Evolutionary conservation across 306 rosid species (phyloP), one percentile per base, ranked within the genome.

Genomic region (Elaeagnus macrophylla): DNA sequence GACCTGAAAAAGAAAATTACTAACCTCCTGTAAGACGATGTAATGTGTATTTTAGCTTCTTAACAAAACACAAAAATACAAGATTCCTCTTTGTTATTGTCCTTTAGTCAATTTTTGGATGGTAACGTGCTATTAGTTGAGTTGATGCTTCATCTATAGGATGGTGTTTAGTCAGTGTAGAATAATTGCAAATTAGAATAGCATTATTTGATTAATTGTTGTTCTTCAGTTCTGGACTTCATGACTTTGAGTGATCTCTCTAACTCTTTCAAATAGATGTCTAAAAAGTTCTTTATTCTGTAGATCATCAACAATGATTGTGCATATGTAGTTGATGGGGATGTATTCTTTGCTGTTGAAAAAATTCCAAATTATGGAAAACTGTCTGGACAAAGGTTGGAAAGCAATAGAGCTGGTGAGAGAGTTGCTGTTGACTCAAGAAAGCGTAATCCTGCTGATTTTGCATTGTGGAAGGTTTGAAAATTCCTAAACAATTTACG

Each of bases 391-490:
- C 99, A 84, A 70, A 80, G 64, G 75, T 62, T 87, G 61, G 95
- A 87, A 62, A 70, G 87, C 55, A 80, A 73, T 39, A 75, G 96
- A 71, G 99, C 99, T 0, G 97, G 97, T 8, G 97, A 90, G 59
- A 84, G 95, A 37, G 97, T 90, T 39, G 90, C 88, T 56, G 80
- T 86, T 0, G 95, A 90, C 77, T 57, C 88, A 41, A 81, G 97
- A 72, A 90, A 90, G 80, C 81, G 67, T 18, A 80, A 80, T 70
- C 95, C 91, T 36, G 85, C 89, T 50, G 97, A 90, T 67, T 90
- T 90, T 74, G 95, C 97, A 35, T 69, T 90, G 77, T 90, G 97
- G 97, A 90, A 90, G 94, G 97, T 90, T 19, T 56, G 54, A 17
- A 60, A 65, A 50, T 2, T 18, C 8, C 64, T 48, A 61, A 55